Evolutionary conservation across 306 rosid genomes (phyloP), one percentile per base, ranked within the genome.

Genomic region (Acacia acuminata): DNA sequence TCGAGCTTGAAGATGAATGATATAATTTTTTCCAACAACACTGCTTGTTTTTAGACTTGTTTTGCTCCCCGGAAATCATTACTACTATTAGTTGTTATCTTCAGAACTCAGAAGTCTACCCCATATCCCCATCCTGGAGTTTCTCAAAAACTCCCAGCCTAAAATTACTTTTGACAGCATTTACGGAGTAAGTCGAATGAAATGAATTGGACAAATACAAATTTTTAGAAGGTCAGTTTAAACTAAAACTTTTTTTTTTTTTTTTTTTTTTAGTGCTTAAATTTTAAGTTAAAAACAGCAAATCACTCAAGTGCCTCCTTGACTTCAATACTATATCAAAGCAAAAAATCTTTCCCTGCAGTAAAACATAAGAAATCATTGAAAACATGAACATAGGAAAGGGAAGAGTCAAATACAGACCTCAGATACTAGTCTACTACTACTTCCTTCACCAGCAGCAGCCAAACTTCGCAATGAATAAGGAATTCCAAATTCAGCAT

Each of bases 351-450:
- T 78, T 64, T 50, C 48, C 55, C 38, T 14, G 34, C n/a, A 79
- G 56, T 73, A 27, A 73, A 20, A 64, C n/a, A 25, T 40, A 27
- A 17, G 78, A 42, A 34, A 84, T 24, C 63, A 80, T 32, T 45
- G 68, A 75, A 79, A 64, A 64, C 42, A 70, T 68, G 74, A 75
- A 79, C 60, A 70, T 24, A 74, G 71, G 77, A n/a, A 61, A 79
- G 76, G 27, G 36, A 22, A 79, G 82, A 82, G 70, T 79, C 51
- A 24, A 71, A 76, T 50, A 77, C 93, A 81, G 2, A 94, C 98
- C 97, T 94, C 98, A 12, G 98, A 94, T 67, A 90, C 92, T 71
- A 92, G 89, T 86, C 98, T 89, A 85, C 85, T 83, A 87, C 84
- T 83, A 72, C 78, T 92, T 78, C 94, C 94, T 79, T 92, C 98